Percentiles rank a stretch among this genome's conserved stretches.
These are phyloP conservation scores for Pseudogymnoascus pannorum DNA, from an alignment of 2,329 filamentous ascomycete species.

Conservation along the genomic window DNA sequence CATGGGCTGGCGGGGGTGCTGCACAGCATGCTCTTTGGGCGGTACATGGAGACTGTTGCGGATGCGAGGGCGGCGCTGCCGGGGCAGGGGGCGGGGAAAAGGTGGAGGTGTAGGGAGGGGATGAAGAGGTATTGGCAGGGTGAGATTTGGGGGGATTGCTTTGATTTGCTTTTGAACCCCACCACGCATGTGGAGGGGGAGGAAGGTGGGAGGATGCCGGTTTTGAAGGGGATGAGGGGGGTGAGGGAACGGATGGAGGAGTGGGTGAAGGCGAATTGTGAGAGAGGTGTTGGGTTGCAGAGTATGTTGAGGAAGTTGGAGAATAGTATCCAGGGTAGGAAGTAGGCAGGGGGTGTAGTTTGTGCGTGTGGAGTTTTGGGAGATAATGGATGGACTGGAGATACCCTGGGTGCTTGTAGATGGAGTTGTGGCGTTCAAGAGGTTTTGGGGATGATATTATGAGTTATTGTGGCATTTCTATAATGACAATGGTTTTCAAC, in stretches of 20 bases:
- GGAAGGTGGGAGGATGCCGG: constrained; percentile 61
- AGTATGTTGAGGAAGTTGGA: constrained; percentile 59
- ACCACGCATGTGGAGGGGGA: constrained; percentile 57
- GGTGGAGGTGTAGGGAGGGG: constrained; percentile 72
- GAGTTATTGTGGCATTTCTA: background rate
- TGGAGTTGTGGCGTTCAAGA: background rate
- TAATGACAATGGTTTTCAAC: background rate
- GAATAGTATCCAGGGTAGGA: constrained; percentile 18
- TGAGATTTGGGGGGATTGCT: constrained; percentile 78
- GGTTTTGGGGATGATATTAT: background rate
- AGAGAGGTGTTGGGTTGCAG: constrained; percentile 71
- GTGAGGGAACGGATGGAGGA: constrained; percentile 73
- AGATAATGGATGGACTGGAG: background rate
- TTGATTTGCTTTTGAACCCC: constrained; percentile 83
- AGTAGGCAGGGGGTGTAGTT: background rate
- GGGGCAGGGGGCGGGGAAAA: constrained; percentile 43
- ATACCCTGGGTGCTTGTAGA: background rate
- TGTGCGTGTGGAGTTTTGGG: background rate
- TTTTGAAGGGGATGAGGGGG: constrained; percentile 59
- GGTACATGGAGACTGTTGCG: constrained; percentile 78
- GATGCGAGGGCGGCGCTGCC: constrained; percentile 31
- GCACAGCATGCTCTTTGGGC: constrained; percentile 85
- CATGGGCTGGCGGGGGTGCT: constrained; percentile 84
- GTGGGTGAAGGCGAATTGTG: constrained; percentile 75
- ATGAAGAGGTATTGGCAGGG: constrained; percentile 96